Percentiles rank a stretch among this genome's conserved stretches.
These are phyloP conservation scores for Saccharomyces hybrid DNA, from an alignment of 1,139 yeast species.

Conservation along the genomic window DNA sequence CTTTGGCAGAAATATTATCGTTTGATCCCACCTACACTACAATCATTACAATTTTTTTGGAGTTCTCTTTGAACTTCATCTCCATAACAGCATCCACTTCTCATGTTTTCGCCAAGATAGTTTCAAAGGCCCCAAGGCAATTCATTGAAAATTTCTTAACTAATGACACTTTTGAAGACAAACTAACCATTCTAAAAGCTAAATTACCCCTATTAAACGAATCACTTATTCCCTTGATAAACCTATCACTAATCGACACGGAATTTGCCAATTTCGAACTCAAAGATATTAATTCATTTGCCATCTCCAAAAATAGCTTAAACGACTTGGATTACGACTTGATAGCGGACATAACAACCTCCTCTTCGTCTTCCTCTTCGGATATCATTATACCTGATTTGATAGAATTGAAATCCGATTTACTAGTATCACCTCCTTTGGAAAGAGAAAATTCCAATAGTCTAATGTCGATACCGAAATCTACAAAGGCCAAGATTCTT, in stretches of 20 bases:
- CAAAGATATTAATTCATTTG: conserved; percentile 51
- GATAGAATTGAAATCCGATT: conserved; percentile 36
- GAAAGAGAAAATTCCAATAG: conserved; percentile 35
- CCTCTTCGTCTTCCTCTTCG: background rate
- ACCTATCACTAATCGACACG: conserved; percentile 55
- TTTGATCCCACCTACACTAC: conserved; percentile 51
- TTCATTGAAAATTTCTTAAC: conserved; percentile 54
- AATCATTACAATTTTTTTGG: conserved; percentile 51
- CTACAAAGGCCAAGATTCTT: conserved; percentile 65
- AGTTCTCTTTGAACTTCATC: conserved; percentile 56
- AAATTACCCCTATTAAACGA: conserved; percentile 54
- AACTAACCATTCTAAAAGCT: conserved; percentile 56
- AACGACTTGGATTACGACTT: conserved; percentile 31
- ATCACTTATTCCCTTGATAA: conserved; percentile 54
- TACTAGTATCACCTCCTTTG: conserved; percentile 38
- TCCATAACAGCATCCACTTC: conserved; percentile 52
- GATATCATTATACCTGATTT: conserved; percentile 19
- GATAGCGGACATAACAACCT: conserved; percentile 26
- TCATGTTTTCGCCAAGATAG: conserved; percentile 42
- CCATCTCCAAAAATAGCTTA: conserved; percentile 34
- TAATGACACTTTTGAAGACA: conserved; percentile 45
- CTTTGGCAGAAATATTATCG: conserved; percentile 39
- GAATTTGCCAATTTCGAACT: conserved; percentile 61
- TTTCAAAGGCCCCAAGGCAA: conserved; percentile 48
- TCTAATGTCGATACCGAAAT: conserved; percentile 37